Evolutionary conservation across 2,329 filamentous ascomycete genomes (phyloP).

Genomic region (Rutstroemia sydowiana): DNA sequence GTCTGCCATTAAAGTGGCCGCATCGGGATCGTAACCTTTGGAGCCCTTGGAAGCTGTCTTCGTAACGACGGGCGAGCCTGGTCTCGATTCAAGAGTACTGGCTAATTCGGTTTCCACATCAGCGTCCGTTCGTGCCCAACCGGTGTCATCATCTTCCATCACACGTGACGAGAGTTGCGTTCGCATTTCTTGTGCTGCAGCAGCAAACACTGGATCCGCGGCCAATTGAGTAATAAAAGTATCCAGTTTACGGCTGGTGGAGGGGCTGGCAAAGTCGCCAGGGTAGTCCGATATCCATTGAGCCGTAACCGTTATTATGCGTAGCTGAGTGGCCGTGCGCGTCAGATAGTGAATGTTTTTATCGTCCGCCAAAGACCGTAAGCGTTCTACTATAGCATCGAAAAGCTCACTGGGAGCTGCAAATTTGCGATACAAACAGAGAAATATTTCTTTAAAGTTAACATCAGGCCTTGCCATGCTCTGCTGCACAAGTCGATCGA

Average conservation of each 20-base stretch:
- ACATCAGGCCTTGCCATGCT: constrained; percentile 80
- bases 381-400: constrained; percentile 66
- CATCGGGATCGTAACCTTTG: constrained; percentile 1
- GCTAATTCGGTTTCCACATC: constrained; percentile 32
- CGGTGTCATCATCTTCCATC: constrained; percentile 80
- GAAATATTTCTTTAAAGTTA: constrained; percentile 82
- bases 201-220: constrained; percentile 71
- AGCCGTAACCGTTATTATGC: constrained; percentile 75
- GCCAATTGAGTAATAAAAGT: constrained; percentile 71
- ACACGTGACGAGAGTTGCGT: constrained; percentile 66
- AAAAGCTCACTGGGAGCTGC: constrained; percentile 74
- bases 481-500: constrained; percentile 77
- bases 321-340: constrained; percentile 72
- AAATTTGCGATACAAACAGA: constrained; percentile 92
- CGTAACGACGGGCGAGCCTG: constrained; percentile 17
- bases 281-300: constrained; percentile 89
- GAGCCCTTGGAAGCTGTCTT: constrained; percentile 13
- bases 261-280: constrained; percentile 79
- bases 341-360: constrained; percentile 62
- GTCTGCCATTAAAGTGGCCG: background rate
- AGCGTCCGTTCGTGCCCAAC: constrained; percentile 82
- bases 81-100: constrained; percentile 16
- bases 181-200: constrained; percentile 78
- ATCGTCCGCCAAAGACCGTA: constrained; percentile 63
- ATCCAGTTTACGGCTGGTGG: constrained; percentile 63